Evolutionary conservation across 371 early-diverging fungal species (phyloP).

Genomic region (Mortierella sp.): DNA sequence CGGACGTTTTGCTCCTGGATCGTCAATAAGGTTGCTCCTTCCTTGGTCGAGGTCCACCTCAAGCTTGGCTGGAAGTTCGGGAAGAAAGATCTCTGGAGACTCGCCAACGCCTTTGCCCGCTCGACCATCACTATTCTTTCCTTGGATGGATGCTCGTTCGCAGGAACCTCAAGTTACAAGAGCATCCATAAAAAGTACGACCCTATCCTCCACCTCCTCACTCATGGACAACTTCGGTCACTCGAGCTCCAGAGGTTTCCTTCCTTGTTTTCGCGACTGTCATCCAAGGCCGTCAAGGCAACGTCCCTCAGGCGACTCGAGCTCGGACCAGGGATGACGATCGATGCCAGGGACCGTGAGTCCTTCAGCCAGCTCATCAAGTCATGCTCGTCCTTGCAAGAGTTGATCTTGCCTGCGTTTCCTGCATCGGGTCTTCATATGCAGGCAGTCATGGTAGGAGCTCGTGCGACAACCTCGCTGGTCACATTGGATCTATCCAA

Average conservation of each 20-base stretch:
- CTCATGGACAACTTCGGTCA: slow-evolving; percentile 39
- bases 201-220: slow-evolving; percentile 40
- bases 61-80: slow-evolving; percentile 52
- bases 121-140: slow-evolving; percentile 46
- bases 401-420: slow-evolving; percentile 44
- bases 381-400: slow-evolving; percentile 39
- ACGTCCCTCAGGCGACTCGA: slow-evolving; percentile 34
- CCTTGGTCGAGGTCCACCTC: slow-evolving; percentile 49
- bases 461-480: slow-evolving; percentile 23
- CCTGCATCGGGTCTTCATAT: slow-evolving; percentile 27
- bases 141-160: slow-evolving; percentile 39
- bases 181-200: slow-evolving; percentile 49
- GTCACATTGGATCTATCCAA: slow-evolving; percentile 39
- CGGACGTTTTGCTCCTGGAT: slow-evolving; percentile 53
- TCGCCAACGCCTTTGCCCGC: slow-evolving; percentile 36
- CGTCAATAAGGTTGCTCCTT: slow-evolving; percentile 42
- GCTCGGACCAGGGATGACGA: slow-evolving; percentile 41
- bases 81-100: slow-evolving; percentile 45
- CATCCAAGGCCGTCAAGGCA: slow-evolving; percentile 34
- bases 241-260: slow-evolving; percentile 43
- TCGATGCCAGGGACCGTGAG: slow-evolving; percentile 19
- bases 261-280: slow-evolving; percentile 36
- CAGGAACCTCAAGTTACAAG: slow-evolving; percentile 40
- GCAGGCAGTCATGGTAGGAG: slow-evolving; percentile 33
- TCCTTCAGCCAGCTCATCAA: slow-evolving; percentile 29